Evolutionary conservation across 768 basidiomycete species (phyloP).

Genomic region (Boletales sp.): DNA sequence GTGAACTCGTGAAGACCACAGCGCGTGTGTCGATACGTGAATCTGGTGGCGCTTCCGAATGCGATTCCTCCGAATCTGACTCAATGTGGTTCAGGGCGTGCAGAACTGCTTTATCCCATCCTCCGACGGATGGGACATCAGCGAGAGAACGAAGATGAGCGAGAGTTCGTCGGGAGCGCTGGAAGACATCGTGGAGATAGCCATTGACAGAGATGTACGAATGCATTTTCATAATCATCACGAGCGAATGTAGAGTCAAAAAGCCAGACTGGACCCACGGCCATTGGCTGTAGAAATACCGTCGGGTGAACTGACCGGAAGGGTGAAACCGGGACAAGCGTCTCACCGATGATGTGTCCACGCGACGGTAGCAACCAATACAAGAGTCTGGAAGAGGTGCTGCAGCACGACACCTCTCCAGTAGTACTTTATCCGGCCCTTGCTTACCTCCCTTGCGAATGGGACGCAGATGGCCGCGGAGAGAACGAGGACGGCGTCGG

Average conservation of each 20-base stretch:
- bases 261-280: constrained; percentile 97
- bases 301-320: not conserved
- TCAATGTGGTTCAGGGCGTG: constrained; percentile 45
- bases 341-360: constrained; percentile 86
- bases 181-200: constrained; percentile 56
- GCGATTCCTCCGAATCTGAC: constrained; percentile 18
- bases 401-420: constrained; percentile 76
- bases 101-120: constrained; percentile 59
- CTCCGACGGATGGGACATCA: constrained; percentile 44
- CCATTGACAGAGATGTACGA: constrained; percentile 91
- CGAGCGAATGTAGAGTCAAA: constrained; percentile 81
- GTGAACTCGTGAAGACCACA: constrained; percentile 35
- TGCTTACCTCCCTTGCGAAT: constrained; percentile 72
- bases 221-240: constrained; percentile 95
- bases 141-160: constrained; percentile 46
- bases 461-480: constrained; percentile 77
- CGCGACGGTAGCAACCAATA: constrained; percentile 69
- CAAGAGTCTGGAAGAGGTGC: constrained; percentile 70
- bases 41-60: constrained; percentile 6
- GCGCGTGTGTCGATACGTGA: constrained; percentile 12
- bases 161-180: constrained; percentile 44
- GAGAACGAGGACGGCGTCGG: constrained; percentile 77
- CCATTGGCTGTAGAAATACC: constrained; percentile 63
- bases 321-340: not conserved
- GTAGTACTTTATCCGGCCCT: constrained; percentile 80